Conservation (phyloP, 176 grass and related monocot species). For the Triticum urartu region DNA sequence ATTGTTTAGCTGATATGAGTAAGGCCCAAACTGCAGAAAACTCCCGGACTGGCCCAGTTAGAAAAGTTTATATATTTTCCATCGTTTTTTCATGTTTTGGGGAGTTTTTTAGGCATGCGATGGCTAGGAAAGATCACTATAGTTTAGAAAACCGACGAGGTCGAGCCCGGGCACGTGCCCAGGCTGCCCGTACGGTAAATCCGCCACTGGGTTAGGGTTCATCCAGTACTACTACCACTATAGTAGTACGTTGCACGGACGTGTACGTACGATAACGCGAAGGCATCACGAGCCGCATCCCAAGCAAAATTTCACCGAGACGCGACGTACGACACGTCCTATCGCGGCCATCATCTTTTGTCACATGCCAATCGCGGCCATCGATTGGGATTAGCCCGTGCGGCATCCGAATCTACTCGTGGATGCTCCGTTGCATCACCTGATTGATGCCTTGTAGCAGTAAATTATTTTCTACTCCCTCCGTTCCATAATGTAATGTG, state of each 20-base stretch:
- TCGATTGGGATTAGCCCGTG: background rate
- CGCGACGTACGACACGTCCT: constrained; percentile 3
- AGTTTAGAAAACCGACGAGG: too few relatives aligned
- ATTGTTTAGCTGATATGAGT: too few relatives aligned
- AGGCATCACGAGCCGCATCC: background rate
- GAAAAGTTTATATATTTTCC: too few relatives aligned
- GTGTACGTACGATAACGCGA: background rate
- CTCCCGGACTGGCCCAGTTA: too few relatives aligned
- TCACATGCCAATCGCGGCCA: constrained; percentile 7
- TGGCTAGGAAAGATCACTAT: too few relatives aligned
- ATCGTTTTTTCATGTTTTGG: too few relatives aligned
- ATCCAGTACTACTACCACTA: too few relatives aligned
- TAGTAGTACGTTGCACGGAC: background rate
- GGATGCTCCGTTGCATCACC: background rate
- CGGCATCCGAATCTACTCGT: background rate
- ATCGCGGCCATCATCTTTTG: constrained; percentile 27
- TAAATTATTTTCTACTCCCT: background rate
- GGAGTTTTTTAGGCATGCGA: too few relatives aligned
- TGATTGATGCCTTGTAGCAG: constrained; percentile 5
- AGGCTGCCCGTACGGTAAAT: too few relatives aligned
- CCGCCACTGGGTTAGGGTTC: background rate
- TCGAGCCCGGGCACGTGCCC: too few relatives aligned
- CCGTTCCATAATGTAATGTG: too few relatives aligned
- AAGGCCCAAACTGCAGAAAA: too few relatives aligned
- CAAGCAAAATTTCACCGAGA: background rate